These are phyloP conservation scores for Pestalotiopsis sp. DNA, from an alignment of 2,329 filamentous ascomycete genomes.

Conservation along the genomic window DNA sequence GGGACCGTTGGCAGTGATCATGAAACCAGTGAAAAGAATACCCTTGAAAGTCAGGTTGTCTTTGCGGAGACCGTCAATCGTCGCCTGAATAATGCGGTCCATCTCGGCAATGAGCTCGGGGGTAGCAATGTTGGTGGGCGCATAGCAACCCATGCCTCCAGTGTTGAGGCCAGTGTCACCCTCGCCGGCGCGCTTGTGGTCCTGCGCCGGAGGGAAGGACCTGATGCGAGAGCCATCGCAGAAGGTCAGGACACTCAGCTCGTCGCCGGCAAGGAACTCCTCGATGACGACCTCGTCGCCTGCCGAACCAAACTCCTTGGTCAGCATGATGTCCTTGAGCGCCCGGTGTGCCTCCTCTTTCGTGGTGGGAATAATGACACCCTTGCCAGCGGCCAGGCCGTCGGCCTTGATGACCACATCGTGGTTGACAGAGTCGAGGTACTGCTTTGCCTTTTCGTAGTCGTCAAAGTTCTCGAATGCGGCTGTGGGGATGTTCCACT, in stretches of 20 bases:
- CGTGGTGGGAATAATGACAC: slow-evolving; percentile 83
- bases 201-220: slow-evolving; percentile 87
- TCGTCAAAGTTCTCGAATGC: slow-evolving; percentile 86
- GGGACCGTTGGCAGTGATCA: slow-evolving; percentile 76
- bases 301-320: slow-evolving; percentile 82
- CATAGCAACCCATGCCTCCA: slow-evolving; percentile 97
- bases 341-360: slow-evolving; percentile 83
- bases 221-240: slow-evolving; percentile 85
- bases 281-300: slow-evolving; percentile 94
- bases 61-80: slow-evolving; percentile 82
- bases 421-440: slow-evolving; percentile 73
- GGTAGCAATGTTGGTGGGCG: slow-evolving; percentile 80
- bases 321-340: slow-evolving; percentile 87
- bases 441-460: slow-evolving; percentile 71
- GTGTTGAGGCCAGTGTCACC: slow-evolving; percentile 92
- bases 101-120: slow-evolving; percentile 77
- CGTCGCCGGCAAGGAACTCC: slow-evolving; percentile 88
- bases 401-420: slow-evolving; percentile 92
- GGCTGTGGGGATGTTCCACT: slow-evolving; percentile 87
- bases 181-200: slow-evolving; percentile 94
- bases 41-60: slow-evolving; percentile 77
- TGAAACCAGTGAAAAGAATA: slow-evolving; percentile 81
- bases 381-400: slow-evolving; percentile 91
- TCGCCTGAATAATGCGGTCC: slow-evolving; percentile 87
- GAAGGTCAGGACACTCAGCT: slow-evolving; percentile 89